Conservation (phyloP, 257 asterid genomes). For the Lithospermum erythrorhizon region DNA sequence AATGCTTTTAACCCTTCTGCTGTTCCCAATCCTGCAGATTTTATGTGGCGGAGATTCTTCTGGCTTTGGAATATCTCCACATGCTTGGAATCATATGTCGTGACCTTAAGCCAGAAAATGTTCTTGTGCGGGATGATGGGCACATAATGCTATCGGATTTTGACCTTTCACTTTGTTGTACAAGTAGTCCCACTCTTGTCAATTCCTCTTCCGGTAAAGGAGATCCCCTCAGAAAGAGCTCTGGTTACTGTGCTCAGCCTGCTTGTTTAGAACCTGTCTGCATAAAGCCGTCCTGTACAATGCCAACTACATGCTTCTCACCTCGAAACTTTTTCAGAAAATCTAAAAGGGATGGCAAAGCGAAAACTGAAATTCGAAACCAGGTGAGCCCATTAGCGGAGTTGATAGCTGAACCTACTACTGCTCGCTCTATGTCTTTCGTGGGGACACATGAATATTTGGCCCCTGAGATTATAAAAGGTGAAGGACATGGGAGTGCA, state of each 20-base stretch:
- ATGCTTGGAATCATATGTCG: constrained; percentile 31
- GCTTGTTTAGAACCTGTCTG: constrained; percentile 26
- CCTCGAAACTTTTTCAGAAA: constrained; percentile 11
- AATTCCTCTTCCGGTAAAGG: constrained; percentile 17
- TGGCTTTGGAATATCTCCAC: constrained; percentile 26
- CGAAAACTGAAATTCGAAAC: no score
- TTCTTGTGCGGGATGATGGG: constrained; percentile 30
- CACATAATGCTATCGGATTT: constrained; percentile 32
- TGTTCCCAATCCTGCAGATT: constrained; percentile 13
- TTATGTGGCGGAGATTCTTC: constrained; percentile 29
- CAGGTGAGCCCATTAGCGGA: constrained; percentile 64
- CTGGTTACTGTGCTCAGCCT: constrained; percentile 24
- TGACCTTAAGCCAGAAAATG: constrained; percentile 30
- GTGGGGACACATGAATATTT: constrained; percentile 90
- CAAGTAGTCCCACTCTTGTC: constrained; percentile 24
- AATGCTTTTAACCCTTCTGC: not conserved
- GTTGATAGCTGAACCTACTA: constrained; percentile 68
- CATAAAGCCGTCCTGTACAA: constrained; percentile 30
- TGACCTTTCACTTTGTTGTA: constrained; percentile 29
- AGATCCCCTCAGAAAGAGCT: constrained; percentile 18
- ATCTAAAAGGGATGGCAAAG: no score
- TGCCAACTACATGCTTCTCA: constrained; percentile 28
- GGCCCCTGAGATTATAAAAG: constrained; percentile 83
- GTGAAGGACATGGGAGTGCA: constrained; percentile 86
- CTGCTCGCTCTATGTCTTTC: constrained; percentile 74